Percentiles rank a stretch among this genome's conserved stretches.
These are phyloP conservation scores for Reticulascus tulasneorum DNA, from an alignment of 2,329 filamentous ascomycete species.

Conservation along the genomic window DNA sequence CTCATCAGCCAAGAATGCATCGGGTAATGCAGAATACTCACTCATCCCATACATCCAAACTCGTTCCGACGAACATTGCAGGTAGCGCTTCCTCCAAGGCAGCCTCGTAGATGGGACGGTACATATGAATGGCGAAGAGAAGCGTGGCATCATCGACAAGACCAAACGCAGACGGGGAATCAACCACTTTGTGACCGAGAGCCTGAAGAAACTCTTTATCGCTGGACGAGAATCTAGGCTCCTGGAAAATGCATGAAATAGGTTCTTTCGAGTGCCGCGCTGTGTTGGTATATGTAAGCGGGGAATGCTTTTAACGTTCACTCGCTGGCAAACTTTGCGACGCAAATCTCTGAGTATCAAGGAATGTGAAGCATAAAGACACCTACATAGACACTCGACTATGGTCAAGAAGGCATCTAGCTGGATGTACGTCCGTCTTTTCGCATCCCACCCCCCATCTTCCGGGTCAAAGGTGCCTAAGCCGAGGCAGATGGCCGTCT, in stretches of 20 bases:
- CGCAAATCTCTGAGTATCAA: not conserved
- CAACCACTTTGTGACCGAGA: conserved; percentile 49
- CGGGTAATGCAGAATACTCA: conserved; percentile 29
- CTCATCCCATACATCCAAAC: conserved; percentile 47
- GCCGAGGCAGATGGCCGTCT: conserved; percentile 49
- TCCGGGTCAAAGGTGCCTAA: conserved; percentile 51
- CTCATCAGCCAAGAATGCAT: not conserved
- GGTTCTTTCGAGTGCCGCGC: conserved; percentile 7
- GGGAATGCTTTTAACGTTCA: too few relatives aligned
- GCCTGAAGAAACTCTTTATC: conserved; percentile 50
- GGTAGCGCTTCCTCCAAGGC: conserved; percentile 45
- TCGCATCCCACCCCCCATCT: conserved; percentile 40
- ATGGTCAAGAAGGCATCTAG: conserved; percentile 48
- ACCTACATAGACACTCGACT: conserved; percentile 33
- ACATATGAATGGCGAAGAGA: conserved; percentile 61
- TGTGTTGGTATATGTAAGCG: too few relatives aligned
- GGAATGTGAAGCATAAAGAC: not conserved
- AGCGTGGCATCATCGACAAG: conserved; percentile 45
- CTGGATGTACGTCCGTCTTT: conserved; percentile 46
- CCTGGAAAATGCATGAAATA: conserved; percentile 49
- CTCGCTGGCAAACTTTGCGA: too few relatives aligned
- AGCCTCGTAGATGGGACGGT: conserved; percentile 47
- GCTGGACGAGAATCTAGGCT: conserved; percentile 45
- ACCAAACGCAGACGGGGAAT: conserved; percentile 49
- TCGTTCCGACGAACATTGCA: conserved; percentile 55